A percentile compares a stretch with the other conserved stretches of the same genome.
These are phyloP conservation scores for Paraurostyla sp. DNA, from an alignment of 73 alveolate genomes.

Conservation along the genomic window DNA sequence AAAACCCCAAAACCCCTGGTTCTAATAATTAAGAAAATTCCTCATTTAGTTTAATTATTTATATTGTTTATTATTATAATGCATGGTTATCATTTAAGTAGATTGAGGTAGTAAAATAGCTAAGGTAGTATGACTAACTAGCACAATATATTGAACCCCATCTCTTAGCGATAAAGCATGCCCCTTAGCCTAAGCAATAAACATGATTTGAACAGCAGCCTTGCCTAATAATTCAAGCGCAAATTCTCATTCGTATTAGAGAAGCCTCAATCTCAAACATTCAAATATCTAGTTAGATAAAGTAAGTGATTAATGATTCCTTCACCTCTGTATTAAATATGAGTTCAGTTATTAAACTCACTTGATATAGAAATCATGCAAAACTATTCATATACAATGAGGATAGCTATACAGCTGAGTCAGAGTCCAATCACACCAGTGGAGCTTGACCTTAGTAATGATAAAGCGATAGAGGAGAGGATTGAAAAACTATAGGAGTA, in stretches of 20 bases:
- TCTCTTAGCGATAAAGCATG: background rate
- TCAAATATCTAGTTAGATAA: slow-evolving; percentile 7
- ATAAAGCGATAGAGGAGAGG: background rate
- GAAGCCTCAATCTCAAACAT: slow-evolving; percentile 47
- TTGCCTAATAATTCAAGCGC: background rate
- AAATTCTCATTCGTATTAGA: background rate
- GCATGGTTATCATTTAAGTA: slow-evolving; percentile 22
- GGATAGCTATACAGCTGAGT: slow-evolving; percentile 18
- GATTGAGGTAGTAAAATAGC: background rate
- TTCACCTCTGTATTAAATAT: background rate
- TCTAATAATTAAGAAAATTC: too few relatives aligned
- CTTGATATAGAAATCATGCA: background rate
- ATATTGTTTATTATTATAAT: too few relatives aligned
- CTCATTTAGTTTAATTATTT: too few relatives aligned
- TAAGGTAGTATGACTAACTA: background rate
- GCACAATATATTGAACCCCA: background rate
- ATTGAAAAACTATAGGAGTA: background rate
- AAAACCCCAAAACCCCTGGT: too few relatives aligned
- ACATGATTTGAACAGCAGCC: background rate
- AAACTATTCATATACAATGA: background rate
- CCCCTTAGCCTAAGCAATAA: background rate
- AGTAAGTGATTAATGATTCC: slow-evolving; percentile 4
- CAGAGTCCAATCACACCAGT: too few relatives aligned
- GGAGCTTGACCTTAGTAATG: slow-evolving; percentile 17
- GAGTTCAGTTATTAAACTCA: background rate